These are phyloP conservation scores for Paxillus ammoniavirescens DNA, from an alignment of 768 basidiomycete species.

Conservation along the genomic window DNA sequence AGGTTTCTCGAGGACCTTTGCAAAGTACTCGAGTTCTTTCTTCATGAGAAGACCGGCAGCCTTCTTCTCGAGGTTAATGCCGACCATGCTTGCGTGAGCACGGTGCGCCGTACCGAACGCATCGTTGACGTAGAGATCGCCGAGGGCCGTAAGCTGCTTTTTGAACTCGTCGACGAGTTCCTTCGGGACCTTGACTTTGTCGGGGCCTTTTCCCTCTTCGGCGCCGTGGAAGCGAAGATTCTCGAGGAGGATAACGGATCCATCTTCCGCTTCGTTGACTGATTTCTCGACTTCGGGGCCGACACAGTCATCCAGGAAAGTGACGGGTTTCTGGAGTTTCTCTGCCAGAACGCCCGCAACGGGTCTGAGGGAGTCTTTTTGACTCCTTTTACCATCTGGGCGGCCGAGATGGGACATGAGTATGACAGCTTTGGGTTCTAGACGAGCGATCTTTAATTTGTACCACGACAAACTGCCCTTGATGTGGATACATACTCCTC, in stretches of 20 bases:
- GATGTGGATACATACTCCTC: constrained; percentile 49
- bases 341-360: constrained; percentile 66
- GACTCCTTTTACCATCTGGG: constrained; percentile 87
- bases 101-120: constrained; percentile 99
- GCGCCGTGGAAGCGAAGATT: constrained; percentile 98
- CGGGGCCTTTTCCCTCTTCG: constrained; percentile 96
- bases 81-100: constrained; percentile 98
- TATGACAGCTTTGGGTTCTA: constrained; percentile 79
- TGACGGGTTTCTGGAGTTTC: constrained; percentile 56
- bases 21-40: constrained; percentile 98
- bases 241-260: constrained; percentile 88
- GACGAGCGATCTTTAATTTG: neutral
- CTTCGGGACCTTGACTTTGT: constrained; percentile 93
- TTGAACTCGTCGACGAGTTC: constrained; percentile 80
- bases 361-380: constrained; percentile 89
- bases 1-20: constrained; percentile 93
- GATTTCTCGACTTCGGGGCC: constrained; percentile 81
- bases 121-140: constrained; percentile 97
- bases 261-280: constrained; percentile 55
- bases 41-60: constrained; percentile 97
- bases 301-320: constrained; percentile 82
- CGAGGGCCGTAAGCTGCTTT: constrained; percentile 83
- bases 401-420: constrained; percentile 99
- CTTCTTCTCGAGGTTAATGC: constrained; percentile 86
- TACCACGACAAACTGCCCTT: neutral